Percentiles rank a stretch among this genome's conserved stretches.
phyloP scores from a whole-genome alignment of 176 grass and related monocot genomes.

The Musa itinerans region DNA sequence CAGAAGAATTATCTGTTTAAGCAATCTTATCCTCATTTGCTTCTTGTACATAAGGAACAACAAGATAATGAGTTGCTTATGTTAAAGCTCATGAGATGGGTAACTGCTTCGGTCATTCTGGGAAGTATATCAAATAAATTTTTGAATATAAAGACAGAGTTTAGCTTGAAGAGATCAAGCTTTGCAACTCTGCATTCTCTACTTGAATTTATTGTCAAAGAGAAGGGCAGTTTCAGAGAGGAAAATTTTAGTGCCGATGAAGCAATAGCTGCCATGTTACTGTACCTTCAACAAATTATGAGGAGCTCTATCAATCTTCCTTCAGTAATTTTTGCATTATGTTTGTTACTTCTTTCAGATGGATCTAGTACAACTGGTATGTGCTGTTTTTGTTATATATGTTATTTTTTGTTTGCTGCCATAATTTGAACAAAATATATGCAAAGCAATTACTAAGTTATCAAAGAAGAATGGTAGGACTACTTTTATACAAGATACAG shows the following conservation, averaged over 20 bases:
- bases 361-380: slow-evolving; percentile 39
- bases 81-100: slow-evolving; percentile 65
- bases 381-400: slow-evolving; percentile 1
- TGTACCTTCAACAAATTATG: slow-evolving; percentile 64
- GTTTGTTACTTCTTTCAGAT: slow-evolving; percentile 42
- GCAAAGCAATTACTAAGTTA: no score
- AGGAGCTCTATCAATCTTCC: slow-evolving; percentile 37
- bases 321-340: slow-evolving; percentile 51
- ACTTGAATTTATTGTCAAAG: slow-evolving; percentile 32
- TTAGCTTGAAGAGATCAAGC: slow-evolving; percentile 27
- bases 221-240: slow-evolving; percentile 15
- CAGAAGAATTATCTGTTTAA: slow-evolving; percentile 22
- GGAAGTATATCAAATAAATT: slow-evolving; percentile 45
- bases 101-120: slow-evolving; percentile 76
- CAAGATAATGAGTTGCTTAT: slow-evolving; percentile 33
- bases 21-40: slow-evolving; percentile 4
- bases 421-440: not conserved
- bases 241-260: slow-evolving; percentile 33
- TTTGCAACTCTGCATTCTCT: slow-evolving; percentile 39
- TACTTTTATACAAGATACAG: no score
- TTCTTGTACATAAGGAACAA: slow-evolving; percentile 17
- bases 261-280: slow-evolving; percentile 44
- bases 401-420: slow-evolving; percentile 18
- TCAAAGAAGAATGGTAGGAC: no score
- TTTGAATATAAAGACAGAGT: slow-evolving; percentile 32